Evolutionary conservation across 768 basidiomycete genomes (phyloP).

Genomic region (Leucocoprinus sp.): DNA sequence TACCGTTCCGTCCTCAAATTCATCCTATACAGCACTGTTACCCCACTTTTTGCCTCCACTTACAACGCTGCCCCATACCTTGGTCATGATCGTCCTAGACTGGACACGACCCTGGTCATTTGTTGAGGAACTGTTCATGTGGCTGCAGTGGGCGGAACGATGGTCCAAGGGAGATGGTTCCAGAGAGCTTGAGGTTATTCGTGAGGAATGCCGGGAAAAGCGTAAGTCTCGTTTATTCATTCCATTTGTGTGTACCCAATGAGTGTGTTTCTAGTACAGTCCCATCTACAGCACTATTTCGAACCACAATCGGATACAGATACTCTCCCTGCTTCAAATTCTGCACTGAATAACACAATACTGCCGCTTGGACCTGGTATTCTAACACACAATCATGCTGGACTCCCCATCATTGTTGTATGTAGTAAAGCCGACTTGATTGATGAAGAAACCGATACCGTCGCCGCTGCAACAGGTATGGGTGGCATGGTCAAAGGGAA

Average conservation of each 20-base stretch:
- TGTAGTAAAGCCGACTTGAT: constrained; percentile 94
- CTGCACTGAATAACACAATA: constrained; percentile 58
- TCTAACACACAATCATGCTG: constrained; percentile 78
- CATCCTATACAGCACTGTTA: constrained; percentile 60
- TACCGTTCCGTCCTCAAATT: constrained; percentile 77
- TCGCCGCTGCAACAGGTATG: constrained; percentile 73
- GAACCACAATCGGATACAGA: constrained; percentile 58
- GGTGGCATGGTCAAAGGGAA: constrained; percentile 89
- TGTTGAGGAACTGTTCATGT: constrained; percentile 72
- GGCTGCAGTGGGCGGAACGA: constrained; percentile 80
- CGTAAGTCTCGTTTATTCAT: constrained; percentile 29
- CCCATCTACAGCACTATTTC: constrained; percentile 82
- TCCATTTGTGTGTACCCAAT: constrained; percentile 10
- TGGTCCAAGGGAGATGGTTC: constrained; percentile 69
- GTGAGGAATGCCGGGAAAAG: constrained; percentile 79
- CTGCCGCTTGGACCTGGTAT: constrained; percentile 81
- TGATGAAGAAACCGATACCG: constrained; percentile 70
- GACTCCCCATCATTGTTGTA: constrained; percentile 80
- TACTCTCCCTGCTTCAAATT: constrained; percentile 48
- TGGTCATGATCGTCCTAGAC: constrained; percentile 82
- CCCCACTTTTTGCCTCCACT: constrained; percentile 76
- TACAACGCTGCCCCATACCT: constrained; percentile 55
- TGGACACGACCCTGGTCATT: constrained; percentile 96
- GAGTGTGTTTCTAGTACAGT: constrained; percentile 52
- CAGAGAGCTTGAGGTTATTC: constrained; percentile 63